Evolutionary conservation across 768 basidiomycete species (phyloP), one percentile per base, ranked within the genome.

Genomic region (Psilocybe tampanensis): DNA sequence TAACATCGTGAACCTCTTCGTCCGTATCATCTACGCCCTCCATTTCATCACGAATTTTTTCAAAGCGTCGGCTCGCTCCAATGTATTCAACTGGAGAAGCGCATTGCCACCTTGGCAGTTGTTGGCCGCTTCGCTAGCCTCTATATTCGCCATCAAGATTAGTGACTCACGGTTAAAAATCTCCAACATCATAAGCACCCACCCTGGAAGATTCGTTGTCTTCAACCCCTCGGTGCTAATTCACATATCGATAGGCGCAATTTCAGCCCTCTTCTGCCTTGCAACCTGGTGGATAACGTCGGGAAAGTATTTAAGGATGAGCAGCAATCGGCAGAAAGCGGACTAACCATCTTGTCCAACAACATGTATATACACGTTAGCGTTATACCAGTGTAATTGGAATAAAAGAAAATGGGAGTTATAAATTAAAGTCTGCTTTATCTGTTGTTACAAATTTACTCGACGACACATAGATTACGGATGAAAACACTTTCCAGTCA

Each of bases 1-100:
- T 57, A 94, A 95, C 64, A 85, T 88, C 58, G 67, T 80, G 62
- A 90, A 88, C 66, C 77, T 91, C 59, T 70, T 76, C 0, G 78
- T 80, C 5, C 79, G 92, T 15, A 89, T 90, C 39, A 64, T 74
- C 23, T 92, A 90, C 67, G 82, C 83, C 41, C 71, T 79, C 56
- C 62, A 63, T 33, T 92, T 88, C 66, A 71, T 74, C 13, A 65
- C 66, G 4, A 57, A 57, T 2, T 92, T 78, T 68, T 90, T 86
- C 71, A 58, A 44, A 21, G 19, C n/a, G 12, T 15, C 23, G 18
- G 15, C 26, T 44, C 49, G 26, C 15, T 21, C 42, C 8, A 58
- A 13, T 53, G 9, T 43, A 33, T 64, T 75, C 48, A 61, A 33
- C 3, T 73, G 67, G 70, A 61, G 13, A 52, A 51, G 60, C 21